A percentile compares a stretch with the other conserved stretches of the same genome.
These are phyloP conservation scores for Rhodamnia argentea DNA, from an alignment of 345 rosid species.

Conservation along the genomic window DNA sequence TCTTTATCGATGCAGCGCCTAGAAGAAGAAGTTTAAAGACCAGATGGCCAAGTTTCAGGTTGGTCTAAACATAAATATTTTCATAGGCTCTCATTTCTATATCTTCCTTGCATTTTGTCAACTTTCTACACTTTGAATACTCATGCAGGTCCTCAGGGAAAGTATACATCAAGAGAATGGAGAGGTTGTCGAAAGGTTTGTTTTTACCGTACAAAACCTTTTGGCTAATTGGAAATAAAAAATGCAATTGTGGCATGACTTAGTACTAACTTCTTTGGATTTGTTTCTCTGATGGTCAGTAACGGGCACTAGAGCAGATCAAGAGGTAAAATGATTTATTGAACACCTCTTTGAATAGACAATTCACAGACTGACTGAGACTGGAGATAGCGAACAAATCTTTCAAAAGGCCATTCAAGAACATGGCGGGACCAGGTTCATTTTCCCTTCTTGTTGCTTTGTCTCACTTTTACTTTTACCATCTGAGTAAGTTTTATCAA, in stretches of 20 bases:
- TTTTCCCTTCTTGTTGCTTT: slow-evolving; percentile 1
- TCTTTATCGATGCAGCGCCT: too few relatives aligned
- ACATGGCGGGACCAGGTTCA: slow-evolving; percentile 89
- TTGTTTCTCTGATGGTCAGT: slow-evolving; percentile 33
- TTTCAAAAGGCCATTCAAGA: slow-evolving; percentile 83
- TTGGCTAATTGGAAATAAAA: background rate
- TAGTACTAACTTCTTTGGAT: slow-evolving; percentile 2
- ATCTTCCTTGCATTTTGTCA: background rate
- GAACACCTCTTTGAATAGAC: slow-evolving; percentile 32
- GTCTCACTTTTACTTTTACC: background rate
- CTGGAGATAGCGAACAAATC: slow-evolving; percentile 89
- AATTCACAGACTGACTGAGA: slow-evolving; percentile 74
- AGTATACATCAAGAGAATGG: slow-evolving; percentile 89
- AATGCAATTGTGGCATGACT: background rate
- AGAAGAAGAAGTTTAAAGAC: too few relatives aligned
- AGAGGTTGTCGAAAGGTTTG: slow-evolving; percentile 91
- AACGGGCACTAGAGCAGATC: slow-evolving; percentile 79
- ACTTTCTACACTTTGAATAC: background rate
- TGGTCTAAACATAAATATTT: too few relatives aligned
- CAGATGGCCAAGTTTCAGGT: too few relatives aligned
- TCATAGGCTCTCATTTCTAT: too few relatives aligned
- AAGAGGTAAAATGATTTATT: slow-evolving; percentile 60
- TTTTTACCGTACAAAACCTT: slow-evolving; percentile 50
- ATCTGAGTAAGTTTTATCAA: too few relatives aligned
- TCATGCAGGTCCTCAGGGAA: slow-evolving; percentile 66